Percentiles rank a stretch among this genome's conserved stretches.
Conservation (phyloP, 164 flowering plant species). For the Stephania japonica region DNA sequence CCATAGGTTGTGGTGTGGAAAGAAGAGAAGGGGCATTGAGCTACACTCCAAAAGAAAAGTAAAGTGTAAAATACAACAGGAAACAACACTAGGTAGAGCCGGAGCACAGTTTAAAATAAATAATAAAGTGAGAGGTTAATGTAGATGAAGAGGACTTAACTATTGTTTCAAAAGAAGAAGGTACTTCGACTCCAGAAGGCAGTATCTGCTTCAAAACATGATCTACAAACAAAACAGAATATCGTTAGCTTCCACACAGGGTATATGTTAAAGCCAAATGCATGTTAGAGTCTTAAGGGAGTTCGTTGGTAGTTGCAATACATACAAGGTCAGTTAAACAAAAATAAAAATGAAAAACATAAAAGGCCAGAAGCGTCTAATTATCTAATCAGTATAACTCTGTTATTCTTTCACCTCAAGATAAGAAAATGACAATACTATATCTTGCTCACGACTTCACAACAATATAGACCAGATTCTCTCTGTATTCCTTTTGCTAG, state of each 20-base stretch:
- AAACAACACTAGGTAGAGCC: neutral
- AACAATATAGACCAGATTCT: no score
- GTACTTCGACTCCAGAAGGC: constrained; percentile 85
- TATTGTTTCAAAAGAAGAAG: constrained; percentile 97
- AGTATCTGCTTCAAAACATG: constrained; percentile 88
- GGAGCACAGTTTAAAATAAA: neutral
- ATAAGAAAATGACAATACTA: neutral
- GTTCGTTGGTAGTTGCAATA: no score
- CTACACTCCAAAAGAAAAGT: neutral
- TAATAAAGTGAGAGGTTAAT: neutral
- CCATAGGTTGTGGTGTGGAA: no score
- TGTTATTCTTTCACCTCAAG: neutral
- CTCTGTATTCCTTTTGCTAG: neutral
- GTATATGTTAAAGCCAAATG: neutral
- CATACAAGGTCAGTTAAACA: no score
- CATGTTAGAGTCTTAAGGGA: neutral
- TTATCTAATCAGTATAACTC: no score
- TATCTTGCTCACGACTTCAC: neutral
- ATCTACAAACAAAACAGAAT: constrained; percentile 36
- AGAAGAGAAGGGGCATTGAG: neutral
- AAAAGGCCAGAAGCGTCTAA: no score
- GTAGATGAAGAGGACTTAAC: constrained; percentile 53
- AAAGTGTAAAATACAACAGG: neutral
- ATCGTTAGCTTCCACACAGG: neutral
- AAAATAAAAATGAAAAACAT: no score